Base-by-base conservation (phyloP, 2,329 filamentous ascomycete genomes). In the Pseudopithomyces chartarum region DNA sequence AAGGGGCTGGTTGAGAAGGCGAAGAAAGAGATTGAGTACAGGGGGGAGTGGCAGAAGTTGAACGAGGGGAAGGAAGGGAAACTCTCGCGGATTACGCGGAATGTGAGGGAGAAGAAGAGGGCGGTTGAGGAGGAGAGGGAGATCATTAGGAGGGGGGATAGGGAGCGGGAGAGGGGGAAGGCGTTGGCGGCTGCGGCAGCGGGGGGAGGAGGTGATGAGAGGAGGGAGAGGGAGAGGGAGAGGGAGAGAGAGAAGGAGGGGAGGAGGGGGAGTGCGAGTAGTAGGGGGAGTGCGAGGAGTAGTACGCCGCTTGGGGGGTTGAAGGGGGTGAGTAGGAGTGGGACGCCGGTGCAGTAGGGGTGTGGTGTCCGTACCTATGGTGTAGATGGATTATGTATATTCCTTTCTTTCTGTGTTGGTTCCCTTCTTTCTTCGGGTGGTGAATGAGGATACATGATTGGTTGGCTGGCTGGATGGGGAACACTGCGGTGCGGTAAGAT, bases 1-100 rank as follows among this genome's bases (percentile, higher is more conserved):
- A 75, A 75, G 54, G 67, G 65, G 48, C 66, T 77, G 13, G 72
- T 76, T 33, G 69, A 75, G 39, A 72, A 71, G 52, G 73, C 71
- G 1, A 73, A 71, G 42, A 69, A 69, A 26, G 69, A 67, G 19
- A 69, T 73, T 12, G 70, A 74, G 29, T 66, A 64, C 2, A 45
- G 69, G 11, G 70, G 67, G 20, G 72, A 74, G 54, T 22, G 69
- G 58, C 69, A 74, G 56, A 74, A 70, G 58, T 46, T 69, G 29
- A 66, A 67, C 34, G 70, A 73, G 15, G 72, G 73, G 0, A 74
- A 71, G 36, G 71, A 74, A 43, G 67, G 68, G 6, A 67, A 70
- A 50, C 58, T 74, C 8, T 65, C 63, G 50, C 64, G 70, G 39
- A 69, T 69, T 1, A 66, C 72, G 64, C 65, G 71, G 23, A 70